Evolutionary conservation across 495 filamentous ascomycete genomes (phyloP).

Genomic region (Daldinia bambusicola): DNA sequence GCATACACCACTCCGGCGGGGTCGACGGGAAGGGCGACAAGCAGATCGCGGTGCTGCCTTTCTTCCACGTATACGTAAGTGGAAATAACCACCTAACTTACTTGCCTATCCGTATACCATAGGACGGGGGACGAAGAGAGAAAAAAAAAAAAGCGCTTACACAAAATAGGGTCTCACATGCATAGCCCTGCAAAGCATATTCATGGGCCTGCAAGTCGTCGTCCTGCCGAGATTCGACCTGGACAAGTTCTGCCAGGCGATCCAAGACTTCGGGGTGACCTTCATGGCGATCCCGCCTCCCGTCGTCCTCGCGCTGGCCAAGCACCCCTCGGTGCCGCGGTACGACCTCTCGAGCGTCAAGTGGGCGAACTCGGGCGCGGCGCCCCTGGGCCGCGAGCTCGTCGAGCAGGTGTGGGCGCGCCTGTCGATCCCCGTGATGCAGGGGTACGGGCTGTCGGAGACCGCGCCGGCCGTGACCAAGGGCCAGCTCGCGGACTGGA

Average conservation of each 20-base stretch:
- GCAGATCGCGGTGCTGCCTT: conserved; percentile 83
- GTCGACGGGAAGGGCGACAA: conserved; percentile 72
- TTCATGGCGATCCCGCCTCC: conserved; percentile 88
- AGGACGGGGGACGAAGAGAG: too few relatives aligned
- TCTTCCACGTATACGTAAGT: conserved; percentile 89
- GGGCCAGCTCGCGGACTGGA: conserved; percentile 82
- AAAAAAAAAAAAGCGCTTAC: not conserved
- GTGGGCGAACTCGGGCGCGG: conserved; percentile 90
- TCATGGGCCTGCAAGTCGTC: conserved; percentile 72
- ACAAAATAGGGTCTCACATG: conserved; percentile 50
- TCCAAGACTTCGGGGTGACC: conserved; percentile 80
- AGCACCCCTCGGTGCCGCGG: conserved; percentile 77
- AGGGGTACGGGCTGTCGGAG: conserved; percentile 68
- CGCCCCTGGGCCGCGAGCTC: conserved; percentile 85
- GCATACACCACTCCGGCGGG: conserved; percentile 67
- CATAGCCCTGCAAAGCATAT: conserved; percentile 58
- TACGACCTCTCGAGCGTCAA: conserved; percentile 83
- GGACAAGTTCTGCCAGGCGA: conserved; percentile 75
- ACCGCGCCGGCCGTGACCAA: conserved; percentile 63
- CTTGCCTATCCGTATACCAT: too few relatives aligned
- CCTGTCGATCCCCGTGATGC: conserved; percentile 75
- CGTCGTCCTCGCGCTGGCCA: conserved; percentile 80
- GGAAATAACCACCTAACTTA: too few relatives aligned
- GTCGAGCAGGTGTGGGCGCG: conserved; percentile 80
- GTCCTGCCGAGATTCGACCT: conserved; percentile 90